Base-by-base conservation (phyloP, 768 basidiomycete genomes). In the Termitomyces sp. region DNA sequence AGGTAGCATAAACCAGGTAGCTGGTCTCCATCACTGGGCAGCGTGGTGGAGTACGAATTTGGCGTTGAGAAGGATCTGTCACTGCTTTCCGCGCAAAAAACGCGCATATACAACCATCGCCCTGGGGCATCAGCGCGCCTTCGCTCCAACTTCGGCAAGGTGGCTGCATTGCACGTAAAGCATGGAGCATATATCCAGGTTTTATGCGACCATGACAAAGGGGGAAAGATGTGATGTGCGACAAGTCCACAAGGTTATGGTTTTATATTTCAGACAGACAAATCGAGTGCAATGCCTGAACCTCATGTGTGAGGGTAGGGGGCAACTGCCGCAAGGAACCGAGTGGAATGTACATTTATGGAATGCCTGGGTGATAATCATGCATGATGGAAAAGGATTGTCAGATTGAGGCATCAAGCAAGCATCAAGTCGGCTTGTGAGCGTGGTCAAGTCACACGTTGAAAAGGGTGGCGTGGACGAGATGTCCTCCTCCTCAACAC, bases 401-500 rank as follows among this genome's bases (percentile, higher is more conserved):
- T 25, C 42, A 25, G 16, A 43, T 23, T 42, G 21, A 23, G 41
- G 41, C 41, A 42, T 43, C 23, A 23, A 23, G 23, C 42, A 42
- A 10, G 41, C 41, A 12, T 41, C 40, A 41, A 19, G 40, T 19
- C 40, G 40, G 14, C 3, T 41, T 19, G 19, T 16, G 40, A 19
- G 39, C 6, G 39, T 40, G 19, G 40, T n/a, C n/a, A n/a, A n/a
- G n/a, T n/a, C n/a, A n/a, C n/a, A n/a, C n/a, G n/a, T n/a, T n/a
- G n/a, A 14, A n/a, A 39, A 39, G 17, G 17, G 39, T 39, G 39
- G 39, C 14, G 17, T 17, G 39, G n/a, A n/a, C n/a, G n/a, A n/a
- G 28, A 25, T 55, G 54, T 55, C 10, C 46, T 50, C 55, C 55
- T 56, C 47, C 47, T 43, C 46, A 17, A 3, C 44, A 48, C 19